These are phyloP conservation scores for Raphanus sativus DNA, from an alignment of 345 rosid species.

Conservation along the genomic window DNA sequence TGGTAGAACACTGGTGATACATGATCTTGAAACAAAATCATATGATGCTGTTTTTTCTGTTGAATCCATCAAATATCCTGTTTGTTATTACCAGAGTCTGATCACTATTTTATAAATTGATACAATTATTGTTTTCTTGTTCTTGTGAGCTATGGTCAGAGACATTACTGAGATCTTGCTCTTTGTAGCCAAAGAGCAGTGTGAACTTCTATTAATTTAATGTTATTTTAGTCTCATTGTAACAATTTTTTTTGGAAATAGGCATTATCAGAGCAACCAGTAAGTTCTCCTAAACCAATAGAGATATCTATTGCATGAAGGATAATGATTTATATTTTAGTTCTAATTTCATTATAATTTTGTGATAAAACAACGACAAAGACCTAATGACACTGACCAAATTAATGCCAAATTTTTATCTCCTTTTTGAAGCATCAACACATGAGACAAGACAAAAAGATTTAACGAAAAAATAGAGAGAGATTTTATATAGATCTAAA, in stretches of 20 bases:
- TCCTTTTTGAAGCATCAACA: neutral
- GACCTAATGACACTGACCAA: neutral
- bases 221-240: neutral
- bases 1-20: neutral
- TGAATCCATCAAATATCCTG: neutral
- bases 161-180: neutral
- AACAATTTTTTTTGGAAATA: neutral
- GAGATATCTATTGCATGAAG: neutral
- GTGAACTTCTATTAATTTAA: neutral
- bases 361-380: neutral
- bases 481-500: neutral
- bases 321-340: neutral
- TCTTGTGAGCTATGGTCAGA: neutral
- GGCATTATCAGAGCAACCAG: neutral
- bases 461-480: neutral
- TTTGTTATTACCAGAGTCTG: neutral
- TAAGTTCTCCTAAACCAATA: neutral
- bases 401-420: neutral
- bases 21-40: neutral
- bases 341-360: neutral
- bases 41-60: neutral
- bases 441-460: slow-evolving; percentile 11
- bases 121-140: neutral
- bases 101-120: neutral
- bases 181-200: neutral